phyloP scores from a whole-genome alignment of 306 rosid genomes.

The Cicer yamashitae region DNA sequence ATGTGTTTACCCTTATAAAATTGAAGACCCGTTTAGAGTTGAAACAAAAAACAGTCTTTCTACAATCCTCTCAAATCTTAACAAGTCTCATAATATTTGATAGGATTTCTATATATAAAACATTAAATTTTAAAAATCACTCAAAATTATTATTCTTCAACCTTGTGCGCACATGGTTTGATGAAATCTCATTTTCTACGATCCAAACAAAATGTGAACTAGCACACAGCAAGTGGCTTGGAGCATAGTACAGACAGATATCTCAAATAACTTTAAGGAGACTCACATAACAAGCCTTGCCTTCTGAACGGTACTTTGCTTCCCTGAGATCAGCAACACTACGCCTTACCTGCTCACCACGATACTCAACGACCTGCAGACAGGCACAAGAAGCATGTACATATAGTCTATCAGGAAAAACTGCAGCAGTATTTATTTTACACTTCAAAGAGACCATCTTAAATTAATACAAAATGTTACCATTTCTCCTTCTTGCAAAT shows the following conservation, averaged over 20 bases:
- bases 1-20: background rate
- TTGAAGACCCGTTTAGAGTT: slow-evolving; percentile 12
- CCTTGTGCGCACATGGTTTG: background rate
- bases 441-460: slow-evolving; percentile 29
- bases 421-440: slow-evolving; percentile 10
- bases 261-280: slow-evolving; percentile 15
- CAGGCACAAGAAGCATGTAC: slow-evolving; percentile 25
- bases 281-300: slow-evolving; percentile 97
- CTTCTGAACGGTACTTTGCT: slow-evolving; percentile 67
- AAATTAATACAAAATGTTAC: slow-evolving; percentile 50
- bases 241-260: slow-evolving; percentile 13
- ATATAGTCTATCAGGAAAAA: slow-evolving; percentile 20
- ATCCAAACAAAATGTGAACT: slow-evolving; percentile 12
- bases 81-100: background rate
- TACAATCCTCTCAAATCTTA: slow-evolving; percentile 8
- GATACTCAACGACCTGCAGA: slow-evolving; percentile 87
- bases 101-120: background rate
- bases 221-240: slow-evolving; percentile 30
- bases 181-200: background rate
- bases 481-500: slow-evolving; percentile 96
- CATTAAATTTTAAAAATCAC: background rate
- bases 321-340: slow-evolving; percentile 90
- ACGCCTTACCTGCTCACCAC: slow-evolving; percentile 86
- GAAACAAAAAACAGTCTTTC: slow-evolving; percentile 11
- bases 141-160: background rate